phyloP scores from a whole-genome alignment of 805 yeast genomes.

The Pichia eremophila region DNA sequence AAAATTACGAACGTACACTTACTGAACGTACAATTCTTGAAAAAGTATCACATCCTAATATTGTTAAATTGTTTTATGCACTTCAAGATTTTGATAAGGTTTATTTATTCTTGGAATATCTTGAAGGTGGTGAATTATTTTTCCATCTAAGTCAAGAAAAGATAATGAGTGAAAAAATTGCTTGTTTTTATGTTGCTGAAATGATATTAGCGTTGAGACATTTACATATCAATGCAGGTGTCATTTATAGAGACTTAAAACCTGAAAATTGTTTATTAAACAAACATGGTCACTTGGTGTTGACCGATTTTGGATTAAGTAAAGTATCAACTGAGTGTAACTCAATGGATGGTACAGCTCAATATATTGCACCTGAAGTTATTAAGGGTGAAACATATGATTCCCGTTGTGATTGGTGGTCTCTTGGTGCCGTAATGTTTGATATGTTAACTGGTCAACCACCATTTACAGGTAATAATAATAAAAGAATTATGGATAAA shows the following conservation, averaged over 20 bases:
- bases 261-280: conserved; percentile 85
- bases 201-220: conserved; percentile 70
- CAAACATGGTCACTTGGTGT: conserved; percentile 65
- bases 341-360: conserved; percentile 68
- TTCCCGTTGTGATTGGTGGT: conserved; percentile 85
- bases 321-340: conserved; percentile 39
- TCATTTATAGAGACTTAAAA: conserved; percentile 79
- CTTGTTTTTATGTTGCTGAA: conserved; percentile 74
- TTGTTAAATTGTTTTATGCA: conserved; percentile 74
- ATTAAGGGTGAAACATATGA: conserved; percentile 70
- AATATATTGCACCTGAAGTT: conserved; percentile 87
- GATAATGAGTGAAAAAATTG: conserved; percentile 50
- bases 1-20: conserved; percentile 65
- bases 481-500: conserved; percentile 67
- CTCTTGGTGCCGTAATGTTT: conserved; percentile 70
- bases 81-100: conserved; percentile 73
- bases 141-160: conserved; percentile 44
- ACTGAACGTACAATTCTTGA: conserved; percentile 72
- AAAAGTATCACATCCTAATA: conserved; percentile 65
- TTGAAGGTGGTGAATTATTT: conserved; percentile 84
- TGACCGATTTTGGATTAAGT: conserved; percentile 80
- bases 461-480: conserved; percentile 79
- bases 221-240: conserved; percentile 61
- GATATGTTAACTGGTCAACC: conserved; percentile 83
- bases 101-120: conserved; percentile 67